Base-by-base conservation (phyloP, 2,329 filamentous ascomycete species). In the Spiromastix sp. region DNA sequence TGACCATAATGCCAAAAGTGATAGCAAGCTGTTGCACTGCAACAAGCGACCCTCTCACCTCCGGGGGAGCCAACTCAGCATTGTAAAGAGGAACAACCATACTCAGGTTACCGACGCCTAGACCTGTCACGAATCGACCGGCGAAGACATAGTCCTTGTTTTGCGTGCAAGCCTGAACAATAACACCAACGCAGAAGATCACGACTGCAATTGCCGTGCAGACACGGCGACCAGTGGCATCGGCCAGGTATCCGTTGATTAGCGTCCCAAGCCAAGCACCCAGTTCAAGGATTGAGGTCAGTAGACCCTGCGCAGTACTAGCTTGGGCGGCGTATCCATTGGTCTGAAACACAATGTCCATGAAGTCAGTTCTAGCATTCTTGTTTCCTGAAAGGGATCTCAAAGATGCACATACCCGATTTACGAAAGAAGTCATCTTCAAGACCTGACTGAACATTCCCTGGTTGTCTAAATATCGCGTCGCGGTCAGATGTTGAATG, bases 231-330 rank as follows among this genome's bases (percentile, higher is more conserved):
- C 77, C 81, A 32, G 78, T 54, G 3, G 70, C 64, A 50, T 86
- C 81, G 12, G 81, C 81, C n/a, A 85, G 55, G 48, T 80, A 80
- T 1, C 81, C 78, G 2, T 74, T 81, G 26, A 80, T 65, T 3
- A 87, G 57, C 0, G 78, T 74, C 24, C 82, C 82, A n/a, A 84
- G 51, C 81, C 81, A 86, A 28, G 81, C 81, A 34, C 81, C 81
- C 2, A 86, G 70, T 51, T 85, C 80, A 17, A 86, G 72, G 43
- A 85, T 84, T 2, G 80, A 67, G 26, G 63, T 68, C 16, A 10
- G n/a, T 43, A 55, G 51, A 13, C 56, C 57, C 36, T 56, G 54
- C 2, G 41, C 30, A 5, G 46, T 50, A 24, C 51, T 45, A 5
- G 49, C 48, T n/a, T 37, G 30, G 12, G 41, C n/a, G n/a, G n/a